Evolutionary conservation across 2,329 filamentous ascomycete species (phyloP).

Genomic region (Cladosporium cucumerinum): DNA sequence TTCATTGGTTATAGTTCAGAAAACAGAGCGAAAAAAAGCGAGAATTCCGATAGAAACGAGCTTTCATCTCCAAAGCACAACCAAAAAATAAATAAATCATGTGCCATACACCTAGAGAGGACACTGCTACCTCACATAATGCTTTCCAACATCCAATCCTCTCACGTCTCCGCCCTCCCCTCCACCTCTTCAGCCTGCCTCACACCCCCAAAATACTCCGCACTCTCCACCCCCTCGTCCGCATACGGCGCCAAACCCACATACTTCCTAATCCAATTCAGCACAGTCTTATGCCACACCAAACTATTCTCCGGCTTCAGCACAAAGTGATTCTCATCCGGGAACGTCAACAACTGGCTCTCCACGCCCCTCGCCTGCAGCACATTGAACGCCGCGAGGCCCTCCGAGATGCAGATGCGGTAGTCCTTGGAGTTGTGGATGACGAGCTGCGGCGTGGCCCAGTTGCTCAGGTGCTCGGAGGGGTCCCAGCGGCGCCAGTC

Average conservation of each 20-base stretch:
- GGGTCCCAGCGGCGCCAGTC: conserved; percentile 60
- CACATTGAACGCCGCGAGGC: conserved; percentile 79
- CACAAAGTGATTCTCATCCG: conserved; percentile 79
- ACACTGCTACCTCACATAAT: background rate
- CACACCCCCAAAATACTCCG: background rate
- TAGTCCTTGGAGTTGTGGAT: conserved; percentile 93
- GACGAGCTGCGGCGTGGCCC: conserved; percentile 82
- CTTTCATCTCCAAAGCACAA: no score
- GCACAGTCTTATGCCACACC: conserved; percentile 82
- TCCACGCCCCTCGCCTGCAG: conserved; percentile 72
- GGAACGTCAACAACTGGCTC: conserved; percentile 76
- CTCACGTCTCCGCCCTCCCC: conserved; percentile 3
- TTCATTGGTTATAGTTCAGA: no score
- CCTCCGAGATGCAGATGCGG: conserved; percentile 79
- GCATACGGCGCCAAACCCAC: conserved; percentile 50
- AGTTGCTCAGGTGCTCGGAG: conserved; percentile 57
- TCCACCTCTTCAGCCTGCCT: background rate
- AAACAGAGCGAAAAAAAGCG: no score
- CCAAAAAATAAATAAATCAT: no score
- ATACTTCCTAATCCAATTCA: conserved; percentile 69
- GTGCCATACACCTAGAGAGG: no score
- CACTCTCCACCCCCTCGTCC: conserved; percentile 31
- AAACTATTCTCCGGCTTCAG: conserved; percentile 87
- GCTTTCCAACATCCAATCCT: background rate
- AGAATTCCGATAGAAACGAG: no score